Base-by-base conservation (phyloP, 2,329 filamentous ascomycete genomes). In the Beauveria asiatica region DNA sequence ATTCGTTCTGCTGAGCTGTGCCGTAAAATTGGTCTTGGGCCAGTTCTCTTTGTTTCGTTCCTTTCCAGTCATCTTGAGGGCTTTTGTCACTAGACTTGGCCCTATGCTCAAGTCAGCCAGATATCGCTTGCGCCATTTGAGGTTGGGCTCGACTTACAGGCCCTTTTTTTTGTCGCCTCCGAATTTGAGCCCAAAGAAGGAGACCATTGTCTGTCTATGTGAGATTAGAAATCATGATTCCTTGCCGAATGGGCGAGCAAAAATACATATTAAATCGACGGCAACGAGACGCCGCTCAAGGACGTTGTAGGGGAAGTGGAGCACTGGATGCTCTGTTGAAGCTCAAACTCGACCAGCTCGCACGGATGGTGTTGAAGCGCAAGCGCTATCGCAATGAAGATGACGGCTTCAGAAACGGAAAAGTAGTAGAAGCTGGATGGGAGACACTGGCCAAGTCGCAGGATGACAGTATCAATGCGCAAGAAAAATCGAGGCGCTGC, bases 101-200 rank as follows among this genome's bases (percentile, higher is more conserved):
- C 64, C 59, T 61, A 33, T 37, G n/a, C 23, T 16, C 1, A 37
- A 42, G 6, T 51, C 3, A 39, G 25, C 25, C 6, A 8, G 33
- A 16, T n/a, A 21, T 39, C 16, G 37, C 10, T 6, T 25, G 10
- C 16, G 37, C 33, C 54, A 60, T 27, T 51, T 50, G 33, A 50
- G 30, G 25, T 55, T 49, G 19, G 51, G 37, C 7, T 27, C 8
- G 45, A 62, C 70, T 67, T 69, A 76, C 80, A 76, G 69, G n/a
- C 73, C 78, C 76, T 81, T 83, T 70, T 83, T 84, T 73, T 78
- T 83, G 63, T 81, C 79, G 65, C 76, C 75, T 54, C 80, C 79
- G 62, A 83, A 74, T 68, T 79, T 83, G 67, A 84, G 72, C 54
- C 81, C 81, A 64, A 84, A 83, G 64, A 84, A 82, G 2, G 82